Evolutionary conservation across 306 rosid genomes (phyloP).

Genomic region (Quercus ilex): DNA sequence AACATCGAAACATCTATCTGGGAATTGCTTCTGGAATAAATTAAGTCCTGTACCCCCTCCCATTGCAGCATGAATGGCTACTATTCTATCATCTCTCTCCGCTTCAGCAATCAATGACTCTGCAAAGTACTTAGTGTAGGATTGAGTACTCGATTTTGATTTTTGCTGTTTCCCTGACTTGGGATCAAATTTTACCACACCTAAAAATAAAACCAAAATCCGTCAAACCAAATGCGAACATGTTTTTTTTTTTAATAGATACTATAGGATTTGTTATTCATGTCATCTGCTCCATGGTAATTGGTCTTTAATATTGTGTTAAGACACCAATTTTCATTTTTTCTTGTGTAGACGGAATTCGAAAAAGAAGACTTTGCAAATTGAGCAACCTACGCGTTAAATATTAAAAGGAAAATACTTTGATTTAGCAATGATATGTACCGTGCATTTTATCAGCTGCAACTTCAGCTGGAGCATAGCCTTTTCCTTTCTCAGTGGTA

Average conservation of each 20-base stretch:
- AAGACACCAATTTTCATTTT: too few species aligned
- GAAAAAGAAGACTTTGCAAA: too few species aligned
- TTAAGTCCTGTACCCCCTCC: conserved; percentile 82
- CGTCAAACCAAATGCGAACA: too few species aligned
- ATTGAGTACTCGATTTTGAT: conserved; percentile 27
- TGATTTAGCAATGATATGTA: background rate
- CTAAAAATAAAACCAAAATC: conserved; percentile 22
- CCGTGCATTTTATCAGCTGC: conserved; percentile 76
- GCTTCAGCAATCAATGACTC: conserved; percentile 63
- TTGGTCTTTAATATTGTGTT: too few species aligned
- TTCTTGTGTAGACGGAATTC: too few species aligned
- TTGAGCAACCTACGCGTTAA: too few species aligned
- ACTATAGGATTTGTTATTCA: too few species aligned
- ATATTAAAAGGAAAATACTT: background rate
- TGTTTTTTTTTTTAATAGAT: too few species aligned
- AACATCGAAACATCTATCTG: conserved; percentile 61
- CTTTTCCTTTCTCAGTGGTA: conserved; percentile 66
- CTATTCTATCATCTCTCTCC: conserved; percentile 40
- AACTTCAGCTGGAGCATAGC: conserved; percentile 58
- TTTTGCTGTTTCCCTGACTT: conserved; percentile 54
- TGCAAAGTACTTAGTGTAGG: conserved; percentile 55
- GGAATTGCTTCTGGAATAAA: conserved; percentile 52
- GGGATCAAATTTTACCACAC: conserved; percentile 61
- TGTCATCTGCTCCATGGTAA: too few species aligned
- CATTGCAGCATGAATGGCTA: conserved; percentile 74